Conservation (phyloP, 257 asterid species). For the Paraleonurus japonicus region DNA sequence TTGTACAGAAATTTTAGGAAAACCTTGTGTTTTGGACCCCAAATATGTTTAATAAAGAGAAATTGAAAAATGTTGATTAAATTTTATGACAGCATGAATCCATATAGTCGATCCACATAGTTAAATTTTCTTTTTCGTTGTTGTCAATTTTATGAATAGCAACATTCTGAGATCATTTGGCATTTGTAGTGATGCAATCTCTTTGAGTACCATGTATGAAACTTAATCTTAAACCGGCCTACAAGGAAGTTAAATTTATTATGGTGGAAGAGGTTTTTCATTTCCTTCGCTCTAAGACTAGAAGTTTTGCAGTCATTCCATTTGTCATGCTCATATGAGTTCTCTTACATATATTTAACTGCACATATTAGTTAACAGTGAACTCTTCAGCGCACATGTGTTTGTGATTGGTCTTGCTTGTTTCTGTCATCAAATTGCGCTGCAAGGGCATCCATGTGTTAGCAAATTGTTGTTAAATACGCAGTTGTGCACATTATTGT, state of each 20-base stretch:
- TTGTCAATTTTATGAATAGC: not conserved
- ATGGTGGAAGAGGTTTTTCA: not conserved
- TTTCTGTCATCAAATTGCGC: not conserved
- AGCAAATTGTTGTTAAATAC: not conserved
- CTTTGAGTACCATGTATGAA: not conserved
- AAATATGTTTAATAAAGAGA: not conserved
- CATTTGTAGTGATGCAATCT: not conserved
- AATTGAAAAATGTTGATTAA: not conserved
- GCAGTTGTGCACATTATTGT: not conserved
- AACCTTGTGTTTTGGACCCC: not conserved
- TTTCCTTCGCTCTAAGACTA: not conserved
- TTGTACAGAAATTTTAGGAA: not conserved
- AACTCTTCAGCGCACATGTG: not conserved
- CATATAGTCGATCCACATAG: not conserved
- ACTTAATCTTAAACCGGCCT: not conserved
- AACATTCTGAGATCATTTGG: not conserved
- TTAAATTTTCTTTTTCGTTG: not conserved
- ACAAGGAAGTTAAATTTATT: not conserved
- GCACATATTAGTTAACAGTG: not conserved
- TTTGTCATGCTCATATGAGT: not conserved
- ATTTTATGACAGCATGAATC: not conserved
- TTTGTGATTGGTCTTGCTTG: not conserved
- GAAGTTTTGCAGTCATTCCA: constrained; percentile 1
- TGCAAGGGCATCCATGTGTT: not conserved
- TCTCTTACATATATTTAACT: not conserved